Evolutionary conservation across 2,329 filamentous ascomycete species (phyloP).

Genomic region (Gnomoniopsis sp.): DNA sequence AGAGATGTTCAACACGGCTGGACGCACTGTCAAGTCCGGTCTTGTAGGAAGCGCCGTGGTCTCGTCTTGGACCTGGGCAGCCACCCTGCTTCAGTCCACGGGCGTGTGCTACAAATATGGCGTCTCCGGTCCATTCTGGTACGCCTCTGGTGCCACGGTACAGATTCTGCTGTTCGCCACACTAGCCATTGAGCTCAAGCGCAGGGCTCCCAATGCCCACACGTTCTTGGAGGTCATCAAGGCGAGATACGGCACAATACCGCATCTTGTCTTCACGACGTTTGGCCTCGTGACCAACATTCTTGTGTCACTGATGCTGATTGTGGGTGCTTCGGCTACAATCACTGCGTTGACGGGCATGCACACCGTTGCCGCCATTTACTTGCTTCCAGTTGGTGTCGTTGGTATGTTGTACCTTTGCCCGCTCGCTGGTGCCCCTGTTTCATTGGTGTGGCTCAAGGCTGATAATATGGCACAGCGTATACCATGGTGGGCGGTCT

Average conservation of each 20-base stretch:
- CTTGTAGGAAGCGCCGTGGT: constrained; percentile 88
- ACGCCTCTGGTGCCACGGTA: constrained; percentile 70
- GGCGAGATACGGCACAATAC: constrained; percentile 68
- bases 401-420: constrained; percentile 34
- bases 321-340: constrained; percentile 77
- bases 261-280: constrained; percentile 76
- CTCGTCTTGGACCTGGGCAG: constrained; percentile 90
- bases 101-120: constrained; percentile 82
- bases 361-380: constrained; percentile 76
- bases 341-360: constrained; percentile 69
- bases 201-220: constrained; percentile 82
- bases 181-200: constrained; percentile 84
- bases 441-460: neutral
- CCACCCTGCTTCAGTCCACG: constrained; percentile 74
- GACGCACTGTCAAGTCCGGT: constrained; percentile 83
- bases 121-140: constrained; percentile 59
- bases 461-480: constrained; percentile 29
- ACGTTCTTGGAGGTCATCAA: constrained; percentile 79
- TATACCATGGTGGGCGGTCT: constrained; percentile 79
- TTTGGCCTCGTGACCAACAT: constrained; percentile 85
- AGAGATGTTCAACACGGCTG: constrained; percentile 89
- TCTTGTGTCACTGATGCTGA: constrained; percentile 82
- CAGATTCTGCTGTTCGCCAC: constrained; percentile 90
- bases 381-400: constrained; percentile 76
- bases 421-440: neutral